Evolutionary conservation across 2,329 filamentous ascomycete genomes (phyloP).

Genomic region (Scedosporium dehoogii): DNA sequence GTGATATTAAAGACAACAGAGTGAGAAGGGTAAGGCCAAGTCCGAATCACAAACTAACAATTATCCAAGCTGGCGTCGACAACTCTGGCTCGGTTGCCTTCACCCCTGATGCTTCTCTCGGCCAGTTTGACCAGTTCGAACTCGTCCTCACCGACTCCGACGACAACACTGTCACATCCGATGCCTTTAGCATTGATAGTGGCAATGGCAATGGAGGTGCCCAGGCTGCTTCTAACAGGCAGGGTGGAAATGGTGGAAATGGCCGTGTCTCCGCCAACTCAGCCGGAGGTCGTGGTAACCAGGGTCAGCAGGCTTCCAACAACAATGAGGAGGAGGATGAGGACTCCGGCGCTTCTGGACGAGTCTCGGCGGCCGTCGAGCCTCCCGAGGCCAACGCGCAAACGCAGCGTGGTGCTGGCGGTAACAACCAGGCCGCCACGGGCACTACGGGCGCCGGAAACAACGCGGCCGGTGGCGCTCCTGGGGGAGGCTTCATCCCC

Average conservation of each 20-base stretch:
- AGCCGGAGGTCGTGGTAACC: background rate
- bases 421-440: background rate
- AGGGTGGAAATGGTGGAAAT: background rate
- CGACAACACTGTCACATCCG: slow-evolving; percentile 1
- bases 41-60: background rate
- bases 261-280: no score
- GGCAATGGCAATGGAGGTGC: background rate
- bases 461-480: background rate
- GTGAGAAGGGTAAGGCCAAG: background rate
- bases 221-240: background rate
- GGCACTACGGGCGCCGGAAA: background rate
- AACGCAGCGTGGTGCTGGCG: background rate
- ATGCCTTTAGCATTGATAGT: background rate
- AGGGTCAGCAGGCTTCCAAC: background rate
- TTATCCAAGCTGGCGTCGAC: slow-evolving; percentile 1
- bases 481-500: slow-evolving; percentile 1
- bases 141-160: slow-evolving; percentile 3
- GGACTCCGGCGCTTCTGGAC: background rate
- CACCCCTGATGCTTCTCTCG: background rate
- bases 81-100: slow-evolving; percentile 4
- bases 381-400: background rate
- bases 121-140: background rate
- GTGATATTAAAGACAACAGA: background rate
- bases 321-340: background rate
- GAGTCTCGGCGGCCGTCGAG: background rate